These are phyloP conservation scores for Claviceps capensis DNA, from an alignment of 2,329 filamentous ascomycete species.

Conservation along the genomic window DNA sequence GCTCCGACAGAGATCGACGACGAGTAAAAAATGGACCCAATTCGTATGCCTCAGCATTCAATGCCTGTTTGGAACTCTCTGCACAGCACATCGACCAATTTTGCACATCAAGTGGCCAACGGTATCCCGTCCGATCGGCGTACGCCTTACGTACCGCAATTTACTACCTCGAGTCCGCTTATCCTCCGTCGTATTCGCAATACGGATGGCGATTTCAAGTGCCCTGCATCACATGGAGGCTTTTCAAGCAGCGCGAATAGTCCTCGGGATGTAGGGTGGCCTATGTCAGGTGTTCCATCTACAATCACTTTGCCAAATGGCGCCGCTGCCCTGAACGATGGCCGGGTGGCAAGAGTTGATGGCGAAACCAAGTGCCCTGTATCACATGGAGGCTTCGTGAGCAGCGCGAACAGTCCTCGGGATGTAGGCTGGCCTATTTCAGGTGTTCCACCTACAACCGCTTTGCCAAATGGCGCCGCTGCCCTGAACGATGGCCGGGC, in stretches of 20 bases:
- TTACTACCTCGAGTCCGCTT: conserved; percentile 1
- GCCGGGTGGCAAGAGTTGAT: background rate
- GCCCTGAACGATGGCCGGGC: background rate
- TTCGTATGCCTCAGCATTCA: background rate
- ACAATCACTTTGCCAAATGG: background rate
- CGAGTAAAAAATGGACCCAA: background rate
- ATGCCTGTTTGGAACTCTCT: background rate
- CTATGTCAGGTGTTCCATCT: background rate
- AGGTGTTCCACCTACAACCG: background rate
- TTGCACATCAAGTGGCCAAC: background rate
- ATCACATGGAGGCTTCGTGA: too few relatives aligned
- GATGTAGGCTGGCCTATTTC: background rate
- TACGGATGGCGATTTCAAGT: background rate
- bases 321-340: too few relatives aligned
- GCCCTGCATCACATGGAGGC: background rate
- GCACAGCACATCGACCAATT: background rate
- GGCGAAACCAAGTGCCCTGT: too few relatives aligned
- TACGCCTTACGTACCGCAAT: conserved; percentile 4
- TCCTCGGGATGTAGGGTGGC: background rate
- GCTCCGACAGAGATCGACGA: background rate
- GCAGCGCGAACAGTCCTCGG: background rate
- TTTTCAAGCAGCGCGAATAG: background rate
- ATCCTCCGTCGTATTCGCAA: conserved; percentile 4
- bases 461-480: background rate
- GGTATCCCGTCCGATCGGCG: background rate